phyloP scores from a whole-genome alignment of 1,139 yeast genomes.

The Suhomyces panamericanus region DNA sequence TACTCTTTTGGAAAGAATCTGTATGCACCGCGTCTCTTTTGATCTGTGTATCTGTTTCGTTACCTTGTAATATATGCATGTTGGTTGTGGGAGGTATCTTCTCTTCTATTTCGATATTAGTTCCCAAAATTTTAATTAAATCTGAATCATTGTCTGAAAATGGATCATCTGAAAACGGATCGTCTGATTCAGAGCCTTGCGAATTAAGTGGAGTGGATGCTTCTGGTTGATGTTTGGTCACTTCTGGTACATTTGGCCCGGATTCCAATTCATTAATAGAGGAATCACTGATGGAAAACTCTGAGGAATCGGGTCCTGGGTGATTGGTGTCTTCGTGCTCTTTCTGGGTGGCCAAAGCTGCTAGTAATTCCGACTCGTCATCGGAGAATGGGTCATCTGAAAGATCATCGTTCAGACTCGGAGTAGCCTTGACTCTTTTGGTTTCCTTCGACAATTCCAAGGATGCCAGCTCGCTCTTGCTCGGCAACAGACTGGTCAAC shows the following conservation, averaged over 20 bases:
- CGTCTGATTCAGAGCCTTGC: slow-evolving; percentile 19
- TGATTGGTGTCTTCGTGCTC: not conserved
- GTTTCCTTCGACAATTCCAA: not conserved
- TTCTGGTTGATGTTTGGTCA: not conserved
- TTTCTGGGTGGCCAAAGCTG: slow-evolving; percentile 12
- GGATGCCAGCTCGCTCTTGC: not conserved
- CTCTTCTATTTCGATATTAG: not conserved
- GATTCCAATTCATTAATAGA: not conserved
- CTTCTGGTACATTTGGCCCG: too few species aligned
- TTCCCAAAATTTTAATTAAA: slow-evolving; percentile 7
- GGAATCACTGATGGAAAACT: slow-evolving; percentile 1
- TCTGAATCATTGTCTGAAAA: slow-evolving; percentile 32
- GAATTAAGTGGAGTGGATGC: not conserved
- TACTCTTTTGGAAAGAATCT: slow-evolving; percentile 29
- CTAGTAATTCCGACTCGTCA: slow-evolving; percentile 29
- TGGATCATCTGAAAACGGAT: slow-evolving; percentile 36
- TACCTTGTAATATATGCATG: not conserved
- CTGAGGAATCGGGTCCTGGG: not conserved
- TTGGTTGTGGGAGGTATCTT: not conserved
- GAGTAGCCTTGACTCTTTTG: not conserved
- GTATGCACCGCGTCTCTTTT: slow-evolving; percentile 26
- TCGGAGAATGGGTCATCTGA: slow-evolving; percentile 37
- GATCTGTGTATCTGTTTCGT: slow-evolving; percentile 4
- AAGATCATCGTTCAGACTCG: not conserved
- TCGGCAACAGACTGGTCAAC: slow-evolving; percentile 8